A percentile compares a stretch with the other conserved stretches of the same genome.
Conservation (phyloP, 2,329 filamentous ascomycete genomes). For the Fusarium circinatum region DNA sequence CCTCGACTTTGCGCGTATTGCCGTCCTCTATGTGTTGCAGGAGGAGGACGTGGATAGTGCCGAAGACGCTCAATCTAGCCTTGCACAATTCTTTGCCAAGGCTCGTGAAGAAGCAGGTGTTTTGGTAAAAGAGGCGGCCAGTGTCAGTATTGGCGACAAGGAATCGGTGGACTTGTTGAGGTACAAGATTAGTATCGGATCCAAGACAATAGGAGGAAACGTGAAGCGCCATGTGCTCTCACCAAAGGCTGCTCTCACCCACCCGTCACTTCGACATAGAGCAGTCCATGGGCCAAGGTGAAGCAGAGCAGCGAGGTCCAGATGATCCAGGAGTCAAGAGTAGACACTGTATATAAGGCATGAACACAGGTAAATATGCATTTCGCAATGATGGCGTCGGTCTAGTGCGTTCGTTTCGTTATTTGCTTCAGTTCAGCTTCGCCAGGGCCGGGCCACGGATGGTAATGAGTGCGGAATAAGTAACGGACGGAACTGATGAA, state of each 20-base stretch:
- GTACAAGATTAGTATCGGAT: constrained; percentile 54
- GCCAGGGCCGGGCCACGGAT: constrained; percentile 27
- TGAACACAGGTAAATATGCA: constrained; percentile 33
- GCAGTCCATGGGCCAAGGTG: constrained; percentile 11
- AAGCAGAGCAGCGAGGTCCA: constrained; percentile 2
- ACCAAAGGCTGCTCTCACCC: background rate
- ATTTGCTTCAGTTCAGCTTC: constrained; percentile 6
- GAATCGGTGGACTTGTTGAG: constrained; percentile 63
- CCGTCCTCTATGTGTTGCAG: constrained; percentile 71
- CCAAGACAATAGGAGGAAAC: constrained; percentile 44
- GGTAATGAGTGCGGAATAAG: constrained; percentile 37
- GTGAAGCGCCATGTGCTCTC: constrained; percentile 30
- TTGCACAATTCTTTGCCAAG: constrained; percentile 66
- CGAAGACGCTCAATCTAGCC: constrained; percentile 61
- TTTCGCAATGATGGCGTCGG: constrained; percentile 25
- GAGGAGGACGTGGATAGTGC: constrained; percentile 62
- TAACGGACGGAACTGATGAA: constrained; percentile 23
- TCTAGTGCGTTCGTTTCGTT: constrained; percentile 32
- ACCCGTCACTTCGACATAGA: background rate
- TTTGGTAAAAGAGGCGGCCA: constrained; percentile 53
- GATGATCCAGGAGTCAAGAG: constrained; percentile 1
- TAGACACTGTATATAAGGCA: constrained; percentile 40
- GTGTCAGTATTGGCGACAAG: constrained; percentile 55
- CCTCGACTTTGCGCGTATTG: constrained; percentile 71
- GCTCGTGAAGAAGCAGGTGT: constrained; percentile 45